Conservation (phyloP, 1,284 basidiomycete genomes). For the Tilletia indica region DNA sequence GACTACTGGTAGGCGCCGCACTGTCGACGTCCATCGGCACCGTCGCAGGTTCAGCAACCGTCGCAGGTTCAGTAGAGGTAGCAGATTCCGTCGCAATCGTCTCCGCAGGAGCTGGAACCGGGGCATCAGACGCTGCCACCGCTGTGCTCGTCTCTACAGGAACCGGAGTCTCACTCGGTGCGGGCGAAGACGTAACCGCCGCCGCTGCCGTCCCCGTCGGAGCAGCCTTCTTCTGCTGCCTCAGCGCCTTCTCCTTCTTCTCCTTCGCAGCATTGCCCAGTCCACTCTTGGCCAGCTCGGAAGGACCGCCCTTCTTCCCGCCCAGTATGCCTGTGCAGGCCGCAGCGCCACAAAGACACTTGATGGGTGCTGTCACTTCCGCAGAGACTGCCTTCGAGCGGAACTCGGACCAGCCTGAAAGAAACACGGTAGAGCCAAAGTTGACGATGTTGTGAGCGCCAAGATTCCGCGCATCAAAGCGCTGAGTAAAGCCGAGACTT, state of each 20-base stretch:
- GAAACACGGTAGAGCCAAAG: background rate
- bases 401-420: constrained; percentile 41
- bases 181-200: too few species aligned
- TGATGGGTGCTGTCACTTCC: constrained; percentile 27
- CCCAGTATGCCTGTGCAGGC: constrained; percentile 47
- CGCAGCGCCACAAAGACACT: constrained; percentile 41
- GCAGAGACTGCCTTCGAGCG: constrained; percentile 32
- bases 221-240: constrained; percentile 52
- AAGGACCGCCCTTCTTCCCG: constrained; percentile 15
- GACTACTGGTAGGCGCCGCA: too few species aligned
- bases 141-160: too few species aligned
- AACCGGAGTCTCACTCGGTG: too few species aligned
- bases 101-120: too few species aligned
- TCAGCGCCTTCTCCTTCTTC: constrained; percentile 40
- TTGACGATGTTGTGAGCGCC: background rate
- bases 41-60: too few species aligned
- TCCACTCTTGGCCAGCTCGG: constrained; percentile 13
- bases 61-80: too few species aligned
- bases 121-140: too few species aligned
- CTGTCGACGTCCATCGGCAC: too few species aligned
- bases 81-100: too few species aligned
- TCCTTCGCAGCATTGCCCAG: constrained; percentile 24
- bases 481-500: background rate
- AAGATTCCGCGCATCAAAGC: background rate
- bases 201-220: background rate